Conservation (phyloP, 345 rosid genomes). For the Toxicodendron radicans region DNA sequence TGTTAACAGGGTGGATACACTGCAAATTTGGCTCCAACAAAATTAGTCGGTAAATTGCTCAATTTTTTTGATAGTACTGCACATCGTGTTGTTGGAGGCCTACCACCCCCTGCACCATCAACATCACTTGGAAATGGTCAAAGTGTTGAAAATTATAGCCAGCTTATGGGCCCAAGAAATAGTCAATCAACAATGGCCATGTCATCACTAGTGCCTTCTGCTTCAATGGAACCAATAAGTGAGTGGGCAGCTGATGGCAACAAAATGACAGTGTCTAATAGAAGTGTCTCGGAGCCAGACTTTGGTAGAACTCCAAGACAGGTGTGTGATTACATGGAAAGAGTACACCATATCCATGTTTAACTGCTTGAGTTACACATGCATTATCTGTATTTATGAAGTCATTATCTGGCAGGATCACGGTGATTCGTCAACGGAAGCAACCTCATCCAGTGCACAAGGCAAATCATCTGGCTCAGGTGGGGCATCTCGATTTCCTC, state of each 20-base stretch:
- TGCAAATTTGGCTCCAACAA: constrained; percentile 68
- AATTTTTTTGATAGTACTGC: constrained; percentile 83
- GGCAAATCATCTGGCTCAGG: constrained; percentile 51
- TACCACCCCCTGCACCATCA: constrained; percentile 65
- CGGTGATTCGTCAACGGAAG: constrained; percentile 61
- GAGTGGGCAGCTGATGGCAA: constrained; percentile 60
- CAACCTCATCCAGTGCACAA: constrained; percentile 47
- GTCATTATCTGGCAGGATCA: constrained; percentile 29
- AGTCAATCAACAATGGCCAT: constrained; percentile 81
- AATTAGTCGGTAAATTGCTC: constrained; percentile 72
- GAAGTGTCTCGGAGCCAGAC: constrained; percentile 89
- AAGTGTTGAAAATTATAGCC: constrained; percentile 41
- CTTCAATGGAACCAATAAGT: constrained; percentile 74
- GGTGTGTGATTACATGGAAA: constrained; percentile 36
- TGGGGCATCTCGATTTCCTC: constrained; percentile 69
- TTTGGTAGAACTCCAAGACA: constrained; percentile 76
- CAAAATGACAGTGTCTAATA: constrained; percentile 57
- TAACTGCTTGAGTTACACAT: constrained; percentile 18
- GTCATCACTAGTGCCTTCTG: constrained; percentile 69
- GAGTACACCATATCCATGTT: background rate
- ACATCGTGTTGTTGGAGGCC: constrained; percentile 76
- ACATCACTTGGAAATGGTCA: constrained; percentile 39
- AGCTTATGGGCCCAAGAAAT: constrained; percentile 48
- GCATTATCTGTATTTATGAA: constrained; percentile 11
- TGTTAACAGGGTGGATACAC: constrained; percentile 71